phyloP scores from a whole-genome alignment of 331 rosid genomes.

The Acacia pycnantha region DNA sequence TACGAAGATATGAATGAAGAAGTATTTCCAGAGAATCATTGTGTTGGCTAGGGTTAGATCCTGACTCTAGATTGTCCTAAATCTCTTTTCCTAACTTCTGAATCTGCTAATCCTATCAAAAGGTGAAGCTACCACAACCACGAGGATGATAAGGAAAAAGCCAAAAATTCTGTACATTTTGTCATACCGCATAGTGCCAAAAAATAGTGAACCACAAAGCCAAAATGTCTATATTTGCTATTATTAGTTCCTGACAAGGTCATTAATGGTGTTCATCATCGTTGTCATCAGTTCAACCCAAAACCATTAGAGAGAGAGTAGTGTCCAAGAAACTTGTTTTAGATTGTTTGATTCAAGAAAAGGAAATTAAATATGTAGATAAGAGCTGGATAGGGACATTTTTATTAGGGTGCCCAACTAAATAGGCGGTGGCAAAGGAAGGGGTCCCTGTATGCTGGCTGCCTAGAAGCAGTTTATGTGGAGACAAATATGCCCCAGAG shows the following conservation, averaged over 20 bases:
- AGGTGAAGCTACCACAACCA: slow-evolving; percentile 30
- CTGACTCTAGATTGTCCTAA: too few species aligned
- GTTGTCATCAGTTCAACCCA: background rate
- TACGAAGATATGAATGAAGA: too few species aligned
- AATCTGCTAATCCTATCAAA: too few species aligned
- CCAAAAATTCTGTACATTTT: slow-evolving; percentile 27
- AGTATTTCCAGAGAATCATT: too few species aligned
- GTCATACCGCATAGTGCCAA: slow-evolving; percentile 1
- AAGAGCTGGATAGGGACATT: slow-evolving; percentile 34
- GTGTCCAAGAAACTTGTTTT: slow-evolving; percentile 1
- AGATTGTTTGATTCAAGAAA: slow-evolving; percentile 4
- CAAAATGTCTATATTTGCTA: slow-evolving; percentile 8
- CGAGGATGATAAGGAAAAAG: slow-evolving; percentile 11
- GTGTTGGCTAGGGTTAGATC: too few species aligned
- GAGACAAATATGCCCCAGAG: slow-evolving; percentile 58
- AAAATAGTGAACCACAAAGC: slow-evolving; percentile 3
- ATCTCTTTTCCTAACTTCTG: accelerated
- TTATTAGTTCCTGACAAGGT: background rate
- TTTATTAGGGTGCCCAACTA: slow-evolving; percentile 48
- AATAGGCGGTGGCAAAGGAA: slow-evolving; percentile 46
- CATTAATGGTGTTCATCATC: background rate
- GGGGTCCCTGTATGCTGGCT: slow-evolving; percentile 64
- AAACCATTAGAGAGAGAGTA: slow-evolving; percentile 19
- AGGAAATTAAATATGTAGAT: background rate
- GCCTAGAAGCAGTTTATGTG: slow-evolving; percentile 45